A percentile compares a stretch with the other conserved stretches of the same genome.
Evolutionary conservation across 768 basidiomycete genomes (phyloP).

Genomic region (Kwoniella dendrophila): DNA sequence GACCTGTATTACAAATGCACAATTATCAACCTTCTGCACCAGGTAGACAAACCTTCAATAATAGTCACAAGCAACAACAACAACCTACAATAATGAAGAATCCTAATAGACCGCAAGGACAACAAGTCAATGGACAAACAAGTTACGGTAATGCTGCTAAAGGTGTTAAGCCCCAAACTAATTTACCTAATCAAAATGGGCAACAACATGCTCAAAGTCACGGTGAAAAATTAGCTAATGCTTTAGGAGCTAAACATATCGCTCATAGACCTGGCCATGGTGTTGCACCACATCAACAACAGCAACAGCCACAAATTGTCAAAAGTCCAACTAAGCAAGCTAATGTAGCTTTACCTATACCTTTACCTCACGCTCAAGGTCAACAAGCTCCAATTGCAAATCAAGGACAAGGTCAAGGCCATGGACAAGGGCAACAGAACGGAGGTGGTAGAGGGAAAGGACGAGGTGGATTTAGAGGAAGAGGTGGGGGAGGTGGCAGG

Average conservation of each 20-base stretch:
- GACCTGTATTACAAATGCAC: conserved; percentile 65
- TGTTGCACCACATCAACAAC: conserved; percentile 7
- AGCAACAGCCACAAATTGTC: conserved; percentile 3
- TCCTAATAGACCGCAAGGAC: conserved; percentile 56
- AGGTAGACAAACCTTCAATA: conserved; percentile 58
- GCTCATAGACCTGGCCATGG: conserved; percentile 24
- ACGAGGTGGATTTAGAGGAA: conserved; percentile 9
- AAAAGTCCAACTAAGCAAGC: conserved; percentile 9
- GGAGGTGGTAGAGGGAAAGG: conserved; percentile 1
- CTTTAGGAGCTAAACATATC: conserved; percentile 14
- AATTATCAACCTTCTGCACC: conserved; percentile 67
- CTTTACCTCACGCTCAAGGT: conserved; percentile 2
- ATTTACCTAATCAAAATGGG: conserved; percentile 2
- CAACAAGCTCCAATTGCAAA: background rate
- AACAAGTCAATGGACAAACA: conserved; percentile 26
- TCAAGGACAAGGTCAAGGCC: background rate
- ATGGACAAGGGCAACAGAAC: conserved; percentile 4
- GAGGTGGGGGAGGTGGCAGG: conserved; percentile 13
- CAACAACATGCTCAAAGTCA: conserved; percentile 4
- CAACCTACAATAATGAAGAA: conserved; percentile 67
- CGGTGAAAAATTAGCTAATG: conserved; percentile 19
- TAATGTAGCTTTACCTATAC: conserved; percentile 14
- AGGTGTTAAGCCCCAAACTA: conserved; percentile 42
- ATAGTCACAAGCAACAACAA: conserved; percentile 56
- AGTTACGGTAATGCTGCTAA: conserved; percentile 53